phyloP scores from a whole-genome alignment of 2,329 filamentous ascomycete species.

The Amauroascus niger region DNA sequence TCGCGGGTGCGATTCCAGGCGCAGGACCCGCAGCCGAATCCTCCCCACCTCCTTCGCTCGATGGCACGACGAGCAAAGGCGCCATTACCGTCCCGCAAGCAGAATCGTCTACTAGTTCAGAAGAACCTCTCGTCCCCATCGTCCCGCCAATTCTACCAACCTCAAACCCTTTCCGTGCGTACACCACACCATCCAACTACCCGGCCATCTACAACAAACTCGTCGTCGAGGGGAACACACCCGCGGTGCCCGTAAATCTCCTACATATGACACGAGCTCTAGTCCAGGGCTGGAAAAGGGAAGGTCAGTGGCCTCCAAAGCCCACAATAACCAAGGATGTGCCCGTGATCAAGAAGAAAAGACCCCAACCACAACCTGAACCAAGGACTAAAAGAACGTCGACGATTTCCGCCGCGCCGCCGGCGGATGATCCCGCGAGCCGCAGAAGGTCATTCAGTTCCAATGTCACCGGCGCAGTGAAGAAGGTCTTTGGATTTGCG shows the following conservation, averaged over 20 bases:
- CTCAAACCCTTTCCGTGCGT: constrained; percentile 64
- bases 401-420: constrained; percentile 9
- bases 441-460: constrained; percentile 22
- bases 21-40: neutral
- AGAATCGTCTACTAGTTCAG: constrained; percentile 22
- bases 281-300: constrained; percentile 83
- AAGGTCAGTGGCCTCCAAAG: constrained; percentile 83
- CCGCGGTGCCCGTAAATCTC: constrained; percentile 80
- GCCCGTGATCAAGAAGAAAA: constrained; percentile 11
- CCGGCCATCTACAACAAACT: constrained; percentile 83
- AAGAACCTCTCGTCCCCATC: constrained; percentile 59
- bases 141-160: constrained; percentile 62
- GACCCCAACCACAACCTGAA: neutral
- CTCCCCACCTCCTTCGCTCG: neutral
- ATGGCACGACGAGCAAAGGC: neutral
- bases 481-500: constrained; percentile 34
- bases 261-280: constrained; percentile 68
- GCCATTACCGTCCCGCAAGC: neutral
- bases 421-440: constrained; percentile 18
- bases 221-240: constrained; percentile 66
- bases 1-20: constrained; percentile 25
- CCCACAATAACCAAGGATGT: constrained; percentile 33
- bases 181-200: constrained; percentile 65
- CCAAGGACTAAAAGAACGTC: constrained; percentile 13
- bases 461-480: constrained; percentile 33